Evolutionary conservation across 2,329 filamentous ascomycete species (phyloP), one percentile per base, ranked within the genome.

Genomic region (Scytalidium lignicola): DNA sequence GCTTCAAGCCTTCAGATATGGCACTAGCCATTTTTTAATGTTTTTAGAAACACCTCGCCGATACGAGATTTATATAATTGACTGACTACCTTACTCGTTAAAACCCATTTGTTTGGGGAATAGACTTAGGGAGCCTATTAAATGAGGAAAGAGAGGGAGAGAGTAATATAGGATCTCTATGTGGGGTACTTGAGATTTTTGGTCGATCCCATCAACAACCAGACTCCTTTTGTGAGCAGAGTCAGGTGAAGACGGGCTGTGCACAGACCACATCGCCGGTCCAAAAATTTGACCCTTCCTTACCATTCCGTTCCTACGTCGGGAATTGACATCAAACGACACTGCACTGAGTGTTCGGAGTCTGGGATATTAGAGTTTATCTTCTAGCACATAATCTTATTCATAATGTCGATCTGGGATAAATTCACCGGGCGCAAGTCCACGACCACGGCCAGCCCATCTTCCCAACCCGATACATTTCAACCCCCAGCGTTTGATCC

Each of bases 401-500:
- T 50, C 55, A 60, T 47, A 12, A 68, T 68, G 66, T 67, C 66
- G 39, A 65, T 66, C 52, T 68, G 65, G 66, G 66, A 68, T 51
- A 65, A 62, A 42, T 51, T 68, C 29, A 67, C 65, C 9, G 66
- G 66, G 41, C 59, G 62, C 42, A 68, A 66, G 62, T 58, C 63
- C 20, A 53, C 53, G 13, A 44, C 53, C 37, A 37, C 32, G 6
- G n/a, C 55, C 47, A 48, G 55, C 22, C 42, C 55, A 41, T 46
- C 58, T 20, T 45, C 59, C 41, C 49, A 53, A 9, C 44, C 67
- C 74, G 62, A 67, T 75, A 64, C 62, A 71, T 55, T 68, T 73
- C 67, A 71, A 66, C 71, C 79, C 55, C 65, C 76, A 52, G 72
- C 76, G 57, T 91, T 89, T 70, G 84, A 91, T 68, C 82, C 88